Evolutionary conservation across 441 rosid species (phyloP).

Genomic region (Manihot esculenta): DNA sequence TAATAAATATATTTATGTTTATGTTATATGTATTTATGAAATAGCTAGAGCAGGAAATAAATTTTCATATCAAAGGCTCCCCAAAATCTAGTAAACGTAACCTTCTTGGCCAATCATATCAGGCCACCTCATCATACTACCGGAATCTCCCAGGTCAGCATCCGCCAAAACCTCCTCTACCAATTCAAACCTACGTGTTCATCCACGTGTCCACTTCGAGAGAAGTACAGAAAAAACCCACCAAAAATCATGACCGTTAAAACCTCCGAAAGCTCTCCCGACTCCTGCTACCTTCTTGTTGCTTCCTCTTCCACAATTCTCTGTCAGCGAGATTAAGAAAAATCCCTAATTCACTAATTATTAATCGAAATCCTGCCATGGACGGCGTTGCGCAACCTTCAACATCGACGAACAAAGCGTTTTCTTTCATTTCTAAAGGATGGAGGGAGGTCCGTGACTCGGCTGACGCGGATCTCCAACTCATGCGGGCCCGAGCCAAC

Average conservation of each 20-base stretch:
- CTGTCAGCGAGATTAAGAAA: constrained; percentile 1
- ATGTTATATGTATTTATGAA: too few relatives aligned
- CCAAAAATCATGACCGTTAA: constrained; percentile 39
- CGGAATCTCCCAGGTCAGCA: constrained; percentile 18
- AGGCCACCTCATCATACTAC: constrained; percentile 15
- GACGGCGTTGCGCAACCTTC: constrained; percentile 36
- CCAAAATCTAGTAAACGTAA: too few relatives aligned
- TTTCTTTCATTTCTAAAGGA: constrained; percentile 76
- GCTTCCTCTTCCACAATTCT: background rate
- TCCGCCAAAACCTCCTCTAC: constrained; percentile 11
- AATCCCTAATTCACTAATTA: constrained; percentile 12
- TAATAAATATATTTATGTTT: too few relatives aligned
- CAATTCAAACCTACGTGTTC: constrained; percentile 27
- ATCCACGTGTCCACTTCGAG: constrained; percentile 29
- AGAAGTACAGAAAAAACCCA: constrained; percentile 24
- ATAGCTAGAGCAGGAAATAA: too few relatives aligned
- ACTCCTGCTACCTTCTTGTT: background rate
- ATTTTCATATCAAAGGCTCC: too few relatives aligned
- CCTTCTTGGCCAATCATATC: constrained; percentile 9
- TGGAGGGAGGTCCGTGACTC: constrained; percentile 92
- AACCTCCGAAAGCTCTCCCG: background rate
- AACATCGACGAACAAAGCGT: constrained; percentile 58
- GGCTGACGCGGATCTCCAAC: constrained; percentile 85
- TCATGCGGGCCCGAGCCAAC: constrained; percentile 77
- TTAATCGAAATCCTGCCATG: constrained; percentile 25